phyloP scores from a whole-genome alignment of 768 basidiomycete genomes.

The Pulveroboletus sp. region DNA sequence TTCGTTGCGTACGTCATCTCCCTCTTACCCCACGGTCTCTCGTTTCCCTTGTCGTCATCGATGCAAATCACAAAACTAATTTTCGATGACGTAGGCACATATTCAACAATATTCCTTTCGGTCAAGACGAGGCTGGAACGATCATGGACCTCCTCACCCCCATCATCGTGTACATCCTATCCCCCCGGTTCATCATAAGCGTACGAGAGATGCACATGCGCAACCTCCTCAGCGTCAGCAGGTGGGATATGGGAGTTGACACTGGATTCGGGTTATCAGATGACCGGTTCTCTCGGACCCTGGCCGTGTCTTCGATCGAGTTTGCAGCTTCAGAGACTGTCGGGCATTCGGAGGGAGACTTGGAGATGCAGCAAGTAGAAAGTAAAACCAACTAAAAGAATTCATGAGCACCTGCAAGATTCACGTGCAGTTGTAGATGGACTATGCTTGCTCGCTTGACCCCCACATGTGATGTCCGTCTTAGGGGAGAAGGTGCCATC shows the following conservation, averaged over 20 bases:
- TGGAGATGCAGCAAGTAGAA: constrained; percentile 8
- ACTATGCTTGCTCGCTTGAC: not conserved
- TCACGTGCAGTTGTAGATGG: not conserved
- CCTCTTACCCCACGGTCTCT: too few relatives aligned
- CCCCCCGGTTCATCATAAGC: constrained; percentile 19
- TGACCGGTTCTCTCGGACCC: not conserved
- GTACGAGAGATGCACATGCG: constrained; percentile 9
- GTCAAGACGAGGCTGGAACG: not conserved
- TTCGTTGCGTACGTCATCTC: constrained; percentile 15
- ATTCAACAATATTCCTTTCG: constrained; percentile 11
- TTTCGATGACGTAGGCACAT: constrained; percentile 7
- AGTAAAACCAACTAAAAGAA: too few relatives aligned
- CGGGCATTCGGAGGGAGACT: not conserved
- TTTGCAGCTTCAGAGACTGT: not conserved
- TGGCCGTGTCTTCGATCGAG: not conserved
- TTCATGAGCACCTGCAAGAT: not conserved
- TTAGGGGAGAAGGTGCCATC: not conserved
- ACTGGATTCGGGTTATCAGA: constrained; percentile 13
- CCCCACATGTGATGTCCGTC: not conserved
- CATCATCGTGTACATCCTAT: constrained; percentile 6
- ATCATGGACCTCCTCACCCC: not conserved
- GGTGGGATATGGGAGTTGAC: constrained; percentile 2
- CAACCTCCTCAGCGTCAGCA: not conserved
- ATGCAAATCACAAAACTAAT: not conserved
- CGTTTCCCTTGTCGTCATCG: too few relatives aligned